These are phyloP conservation scores for Xylaria arbuscula DNA, from an alignment of 2,329 filamentous ascomycete species.

Conservation along the genomic window DNA sequence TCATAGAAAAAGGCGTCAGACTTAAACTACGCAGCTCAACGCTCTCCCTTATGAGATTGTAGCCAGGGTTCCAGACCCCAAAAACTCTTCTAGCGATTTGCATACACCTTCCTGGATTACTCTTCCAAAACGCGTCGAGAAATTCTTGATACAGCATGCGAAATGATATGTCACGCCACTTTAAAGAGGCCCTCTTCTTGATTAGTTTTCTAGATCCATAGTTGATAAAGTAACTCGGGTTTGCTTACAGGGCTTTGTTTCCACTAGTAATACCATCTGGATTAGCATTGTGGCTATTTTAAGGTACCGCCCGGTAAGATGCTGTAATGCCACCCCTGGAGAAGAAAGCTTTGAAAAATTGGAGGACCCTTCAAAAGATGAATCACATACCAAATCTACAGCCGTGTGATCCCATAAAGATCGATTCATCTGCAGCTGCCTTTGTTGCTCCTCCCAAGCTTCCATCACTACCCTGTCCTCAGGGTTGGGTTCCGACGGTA, in stretches of 20 bases:
- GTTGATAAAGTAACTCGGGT: neutral
- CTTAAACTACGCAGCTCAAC: too few species aligned
- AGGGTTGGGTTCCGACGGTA: neutral
- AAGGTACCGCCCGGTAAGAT: neutral
- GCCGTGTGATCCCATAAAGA: neutral
- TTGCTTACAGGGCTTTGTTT: neutral
- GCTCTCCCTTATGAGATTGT: too few species aligned
- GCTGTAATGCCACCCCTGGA: neutral
- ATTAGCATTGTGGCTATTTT: neutral
- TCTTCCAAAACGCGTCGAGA: neutral
- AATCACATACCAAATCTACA: neutral
- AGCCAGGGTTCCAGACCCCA: neutral
- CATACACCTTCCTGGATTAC: neutral
- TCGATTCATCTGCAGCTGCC: neutral
- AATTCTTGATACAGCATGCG: neutral
- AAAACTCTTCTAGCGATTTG: neutral
- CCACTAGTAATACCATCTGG: constrained; percentile 4
- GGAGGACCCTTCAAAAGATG: neutral
- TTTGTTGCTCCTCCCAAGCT: neutral
- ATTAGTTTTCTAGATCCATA: neutral
- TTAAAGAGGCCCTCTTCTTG: neutral
- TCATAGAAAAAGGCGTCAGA: neutral
- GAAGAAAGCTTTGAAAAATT: neutral
- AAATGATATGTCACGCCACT: neutral
- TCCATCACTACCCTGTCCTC: neutral